Base-by-base conservation (phyloP, 2,329 filamentous ascomycete species). In the Clonostachys solani region DNA sequence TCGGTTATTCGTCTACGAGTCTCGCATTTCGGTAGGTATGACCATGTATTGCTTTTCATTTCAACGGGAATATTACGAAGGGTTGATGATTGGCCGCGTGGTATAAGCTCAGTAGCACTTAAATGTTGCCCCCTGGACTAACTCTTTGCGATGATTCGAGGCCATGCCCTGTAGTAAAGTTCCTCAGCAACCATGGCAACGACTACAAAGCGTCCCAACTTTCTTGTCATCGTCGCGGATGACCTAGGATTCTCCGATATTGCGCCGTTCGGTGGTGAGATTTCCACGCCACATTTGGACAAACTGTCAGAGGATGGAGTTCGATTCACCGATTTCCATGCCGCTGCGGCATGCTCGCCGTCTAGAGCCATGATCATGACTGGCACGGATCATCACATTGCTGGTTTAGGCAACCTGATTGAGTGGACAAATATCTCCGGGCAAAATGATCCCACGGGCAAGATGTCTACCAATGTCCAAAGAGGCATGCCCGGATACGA, bases 351-450 rank as follows among this genome's bases (percentile, higher is more conserved):
- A 48, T 83, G 78, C 58, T 80, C 77, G 46, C 80, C 79, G 5
- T 78, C 75, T 5, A 61, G 78, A 38, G 71, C 75, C 40, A 82
- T 83, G 80, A 70, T 83, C 49, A 74, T 82, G 66, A 79, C 77
- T 1, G 79, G 79, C 8, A 82, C 78, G 1, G 77, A 81, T 50
- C 72, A 80, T 52, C 77, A 77, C 49, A 75, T 76, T 44, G 71
- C 71, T 5, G 71, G 78, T 1, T 62, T 82, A 1, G 79, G 78
- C 0, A 77, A 78, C 49, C 62, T 81, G 54, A 72, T 74, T 42
- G 76, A 81, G 61, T 55, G 54, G 35, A 56, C 60, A 51, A 19
- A 33, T 13, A 62, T 40, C 16, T 42, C 41, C 23, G n/a, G 46
- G 2, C 46, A 48, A 42, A 49, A 49, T n/a, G 47, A 47, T 40